A percentile compares a stretch with the other conserved stretches of the same genome.
phyloP scores from a whole-genome alignment of 768 basidiomycete genomes.

The Podaxis rugospora region DNA sequence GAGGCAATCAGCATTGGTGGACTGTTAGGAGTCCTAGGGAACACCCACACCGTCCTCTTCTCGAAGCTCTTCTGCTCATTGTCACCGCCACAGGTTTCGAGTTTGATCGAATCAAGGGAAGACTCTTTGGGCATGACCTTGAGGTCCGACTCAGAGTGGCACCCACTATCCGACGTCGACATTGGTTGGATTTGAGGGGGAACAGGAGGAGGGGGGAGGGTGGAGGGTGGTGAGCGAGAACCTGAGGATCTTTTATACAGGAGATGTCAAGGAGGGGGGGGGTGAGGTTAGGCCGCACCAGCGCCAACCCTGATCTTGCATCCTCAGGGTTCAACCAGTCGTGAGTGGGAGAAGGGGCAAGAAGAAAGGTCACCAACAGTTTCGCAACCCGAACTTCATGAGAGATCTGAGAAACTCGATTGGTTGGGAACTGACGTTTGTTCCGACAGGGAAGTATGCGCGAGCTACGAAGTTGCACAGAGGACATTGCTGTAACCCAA shows the following conservation, averaged over 20 bases:
- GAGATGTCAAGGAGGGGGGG: background rate
- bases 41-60: conserved; percentile 31
- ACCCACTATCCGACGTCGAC: conserved; percentile 3
- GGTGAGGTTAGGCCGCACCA: background rate
- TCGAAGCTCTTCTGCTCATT: conserved; percentile 22
- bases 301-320: background rate
- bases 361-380: background rate
- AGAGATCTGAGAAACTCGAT: background rate
- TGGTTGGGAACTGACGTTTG: background rate
- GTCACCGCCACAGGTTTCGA: background rate
- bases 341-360: background rate
- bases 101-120: conserved; percentile 11
- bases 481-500: background rate
- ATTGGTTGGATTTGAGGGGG: background rate
- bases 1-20: background rate
- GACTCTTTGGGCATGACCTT: background rate
- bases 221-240: conserved; percentile 1
- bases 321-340: background rate
- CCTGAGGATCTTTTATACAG: background rate
- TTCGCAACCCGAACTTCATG: background rate
- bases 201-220: background rate
- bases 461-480: background rate
- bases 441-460: background rate
- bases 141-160: conserved; percentile 1
- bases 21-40: background rate